phyloP scores from a whole-genome alignment of 768 basidiomycete genomes.

The Polyporus arcularius region DNA sequence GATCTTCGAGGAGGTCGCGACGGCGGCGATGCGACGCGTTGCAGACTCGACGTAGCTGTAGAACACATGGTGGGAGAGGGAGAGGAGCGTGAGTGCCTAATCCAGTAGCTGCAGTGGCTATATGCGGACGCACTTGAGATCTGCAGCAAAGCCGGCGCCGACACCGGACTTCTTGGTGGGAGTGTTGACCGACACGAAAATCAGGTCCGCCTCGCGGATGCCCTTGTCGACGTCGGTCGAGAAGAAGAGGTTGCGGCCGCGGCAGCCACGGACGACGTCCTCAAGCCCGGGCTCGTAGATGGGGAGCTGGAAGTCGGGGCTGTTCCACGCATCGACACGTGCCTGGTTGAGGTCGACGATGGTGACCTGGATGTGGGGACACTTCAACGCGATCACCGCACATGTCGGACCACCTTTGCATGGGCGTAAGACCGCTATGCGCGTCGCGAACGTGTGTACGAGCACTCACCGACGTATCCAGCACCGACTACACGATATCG shows the following conservation, averaged over 20 bases:
- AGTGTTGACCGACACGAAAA: conserved; percentile 98
- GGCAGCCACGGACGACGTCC: conserved; percentile 82
- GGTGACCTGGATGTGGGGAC: conserved; percentile 90
- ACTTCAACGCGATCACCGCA: conserved; percentile 91
- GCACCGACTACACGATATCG: conserved; percentile 62
- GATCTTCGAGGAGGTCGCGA: conserved; percentile 91
- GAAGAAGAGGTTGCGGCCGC: conserved; percentile 97
- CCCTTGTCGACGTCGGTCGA: conserved; percentile 91
- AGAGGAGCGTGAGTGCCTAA: not conserved
- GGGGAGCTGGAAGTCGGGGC: conserved; percentile 77
- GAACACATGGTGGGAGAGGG: not conserved
- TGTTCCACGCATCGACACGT: conserved; percentile 97
- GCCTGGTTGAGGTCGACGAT: conserved; percentile 97
- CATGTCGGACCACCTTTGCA: conserved; percentile 87
- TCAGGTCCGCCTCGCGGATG: conserved; percentile 93
- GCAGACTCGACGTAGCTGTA: conserved; percentile 94
- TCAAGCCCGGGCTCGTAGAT: conserved; percentile 98
- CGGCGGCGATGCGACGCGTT: conserved; percentile 92
- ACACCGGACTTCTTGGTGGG: conserved; percentile 98
- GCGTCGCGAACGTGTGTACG: not conserved
- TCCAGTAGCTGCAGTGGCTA: not conserved
- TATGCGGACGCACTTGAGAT: conserved; percentile 79
- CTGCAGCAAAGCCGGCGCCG: conserved; percentile 97
- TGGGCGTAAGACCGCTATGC: not conserved
- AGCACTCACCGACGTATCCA: conserved; percentile 84